Evolutionary conservation across 169 alveolate genomes (phyloP).

Genomic region (Cystoisospora suis): DNA sequence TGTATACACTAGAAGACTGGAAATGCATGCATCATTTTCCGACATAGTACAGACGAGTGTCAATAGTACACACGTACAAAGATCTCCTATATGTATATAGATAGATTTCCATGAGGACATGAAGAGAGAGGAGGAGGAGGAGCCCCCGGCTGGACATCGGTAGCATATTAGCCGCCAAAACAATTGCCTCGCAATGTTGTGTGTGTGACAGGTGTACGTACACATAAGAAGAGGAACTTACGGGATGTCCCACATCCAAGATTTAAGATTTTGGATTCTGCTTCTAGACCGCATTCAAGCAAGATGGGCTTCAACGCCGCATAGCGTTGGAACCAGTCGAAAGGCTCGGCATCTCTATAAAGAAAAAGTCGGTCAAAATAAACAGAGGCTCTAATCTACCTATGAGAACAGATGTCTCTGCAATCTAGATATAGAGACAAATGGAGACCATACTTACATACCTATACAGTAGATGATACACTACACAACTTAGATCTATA

Average conservation of each 20-base stretch:
- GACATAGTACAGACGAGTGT: too few species aligned
- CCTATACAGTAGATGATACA: neutral
- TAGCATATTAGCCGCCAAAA: too few species aligned
- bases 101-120: neutral
- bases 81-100: neutral
- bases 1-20: too few species aligned
- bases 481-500: neutral
- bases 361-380: neutral
- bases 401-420: neutral
- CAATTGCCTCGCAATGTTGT: too few species aligned
- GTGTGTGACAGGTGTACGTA: too few species aligned
- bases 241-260: slow-evolving; percentile 92
- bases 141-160: too few species aligned
- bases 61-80: too few species aligned
- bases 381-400: neutral
- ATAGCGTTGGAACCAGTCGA: slow-evolving; percentile 92
- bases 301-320: slow-evolving; percentile 85
- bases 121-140: neutral
- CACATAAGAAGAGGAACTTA: too few species aligned
- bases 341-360: slow-evolving; percentile 88
- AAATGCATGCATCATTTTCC: too few species aligned
- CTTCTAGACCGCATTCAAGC: slow-evolving; percentile 76
- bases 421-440: neutral
- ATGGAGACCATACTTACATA: neutral
- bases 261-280: slow-evolving; percentile 79